Evolutionary conservation across 225 moss, liverwort and hornwort species (phyloP), one percentile per base, ranked within the genome.

Genomic region (Polytrichum formosum): DNA sequence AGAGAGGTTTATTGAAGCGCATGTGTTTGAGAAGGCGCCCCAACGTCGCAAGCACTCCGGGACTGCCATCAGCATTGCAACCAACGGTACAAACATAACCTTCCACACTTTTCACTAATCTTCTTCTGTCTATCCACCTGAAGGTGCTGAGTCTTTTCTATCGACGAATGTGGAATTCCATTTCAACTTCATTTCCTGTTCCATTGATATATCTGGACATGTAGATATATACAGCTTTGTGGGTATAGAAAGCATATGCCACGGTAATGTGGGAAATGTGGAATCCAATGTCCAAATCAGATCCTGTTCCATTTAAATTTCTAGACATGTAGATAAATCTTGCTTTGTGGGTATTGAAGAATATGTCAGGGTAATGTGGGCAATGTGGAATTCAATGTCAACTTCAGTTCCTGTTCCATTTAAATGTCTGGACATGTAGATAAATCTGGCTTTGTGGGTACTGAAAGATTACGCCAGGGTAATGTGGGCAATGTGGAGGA

Each of bases 21-120:
- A 76, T 26, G 80, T 90, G 10, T 87, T 87, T 30, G 87, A 90
- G 70, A 90, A 80, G 68, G 63, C 28, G 23, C 46, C 69, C 8
- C 70, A 64, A 54, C 37, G 84, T 26, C 82, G 87, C 21, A 67
- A 70, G 4, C 81, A 84, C 65, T 66, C 62, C 17, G 87, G 84
- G 6, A 85, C 84, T 13, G 72, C 74, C 29, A 17, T 90, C 72
- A 80, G 84, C 65, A 55, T 85, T 60, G 87, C 73, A 68, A 66
- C 67, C 26, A 87, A 87, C 23, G 87, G 87, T 81, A 73, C 9
- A 20, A 6, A 20, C 58, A 5, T 23, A 58, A 6, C 58, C 58
- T 58, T 22, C 6, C 46, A 46, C 3, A 46, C 4, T 3, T 16
- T 46, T 31, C 31, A 31, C 23, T 53, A 20, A 28, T 46, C 46